phyloP scores from a whole-genome alignment of 176 grass and related monocot species.

The Alloteropsis semialata region DNA sequence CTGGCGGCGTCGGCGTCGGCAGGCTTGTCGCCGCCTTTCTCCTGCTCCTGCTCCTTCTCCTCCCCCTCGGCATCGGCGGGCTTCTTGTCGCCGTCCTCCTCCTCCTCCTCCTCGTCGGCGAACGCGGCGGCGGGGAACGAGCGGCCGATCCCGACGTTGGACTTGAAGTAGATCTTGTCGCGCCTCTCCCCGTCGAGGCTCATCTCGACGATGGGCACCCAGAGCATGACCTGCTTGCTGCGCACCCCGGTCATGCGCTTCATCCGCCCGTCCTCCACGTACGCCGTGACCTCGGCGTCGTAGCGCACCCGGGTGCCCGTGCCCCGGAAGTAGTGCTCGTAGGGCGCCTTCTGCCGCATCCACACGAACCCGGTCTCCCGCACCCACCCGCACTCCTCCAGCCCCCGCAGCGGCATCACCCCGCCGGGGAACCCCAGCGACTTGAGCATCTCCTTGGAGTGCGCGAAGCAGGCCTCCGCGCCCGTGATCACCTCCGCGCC shows the following conservation, averaged over 20 bases:
- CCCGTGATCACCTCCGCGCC: slow-evolving; percentile 71
- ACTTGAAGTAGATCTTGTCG: slow-evolving; percentile 86
- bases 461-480: slow-evolving; percentile 61
- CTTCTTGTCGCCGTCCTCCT: neutral
- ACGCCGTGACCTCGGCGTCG: slow-evolving; percentile 84
- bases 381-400: slow-evolving; percentile 84
- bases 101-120: slow-evolving; percentile 37
- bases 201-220: slow-evolving; percentile 95
- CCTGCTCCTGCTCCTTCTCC: slow-evolving; percentile 11
- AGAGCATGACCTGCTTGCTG: slow-evolving; percentile 88
- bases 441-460: slow-evolving; percentile 80
- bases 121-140: slow-evolving; percentile 75
- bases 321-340: slow-evolving; percentile 80
- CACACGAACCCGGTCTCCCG: slow-evolving; percentile 84
- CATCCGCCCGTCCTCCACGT: slow-evolving; percentile 79
- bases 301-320: slow-evolving; percentile 64
- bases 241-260: slow-evolving; percentile 81
- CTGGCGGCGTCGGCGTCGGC: neutral
- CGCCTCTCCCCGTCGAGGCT: slow-evolving; percentile 40
- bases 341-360: slow-evolving; percentile 75
- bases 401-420: slow-evolving; percentile 71
- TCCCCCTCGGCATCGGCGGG: neutral
- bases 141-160: slow-evolving; percentile 64
- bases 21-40: neutral
- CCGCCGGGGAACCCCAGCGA: slow-evolving; percentile 67